Conservation (phyloP, 225 moss, liverwort and hornwort species). For the Thuidium tamariscinum region DNA sequence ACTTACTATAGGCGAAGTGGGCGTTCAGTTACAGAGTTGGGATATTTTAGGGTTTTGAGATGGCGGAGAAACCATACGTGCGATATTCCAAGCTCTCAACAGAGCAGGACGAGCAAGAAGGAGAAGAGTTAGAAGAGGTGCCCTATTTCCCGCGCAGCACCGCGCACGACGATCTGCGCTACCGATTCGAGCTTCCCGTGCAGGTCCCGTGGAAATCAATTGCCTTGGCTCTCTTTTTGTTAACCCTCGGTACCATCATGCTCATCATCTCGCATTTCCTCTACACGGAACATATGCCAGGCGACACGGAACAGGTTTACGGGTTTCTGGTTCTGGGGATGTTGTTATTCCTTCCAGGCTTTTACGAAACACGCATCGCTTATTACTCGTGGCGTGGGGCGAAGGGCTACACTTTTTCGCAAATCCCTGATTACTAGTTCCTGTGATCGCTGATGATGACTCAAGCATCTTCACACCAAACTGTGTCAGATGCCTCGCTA, state of each 20-base stretch:
- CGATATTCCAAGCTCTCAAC: conserved; percentile 58
- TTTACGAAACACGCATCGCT: conserved; percentile 95
- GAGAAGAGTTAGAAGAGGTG: conserved; percentile 1
- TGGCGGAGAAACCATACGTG: conserved; percentile 41
- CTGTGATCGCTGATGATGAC: not conserved
- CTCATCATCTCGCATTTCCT: conserved; percentile 70
- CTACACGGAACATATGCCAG: conserved; percentile 77
- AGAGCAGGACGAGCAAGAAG: conserved; percentile 24
- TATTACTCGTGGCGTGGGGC: conserved; percentile 85
- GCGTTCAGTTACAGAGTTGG: not conserved
- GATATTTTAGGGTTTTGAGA: conserved; percentile 17
- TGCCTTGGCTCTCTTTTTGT: conserved; percentile 61
- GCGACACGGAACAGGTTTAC: conserved; percentile 66
- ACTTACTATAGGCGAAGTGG: not conserved
- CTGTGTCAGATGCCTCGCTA: not conserved
- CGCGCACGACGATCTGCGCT: conserved; percentile 60
- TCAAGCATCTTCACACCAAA: not conserved
- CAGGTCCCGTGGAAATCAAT: conserved; percentile 77
- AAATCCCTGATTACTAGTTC: conserved; percentile 52
- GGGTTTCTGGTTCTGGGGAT: conserved; percentile 76
- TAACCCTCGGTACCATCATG: conserved; percentile 62
- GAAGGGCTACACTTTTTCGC: conserved; percentile 52
- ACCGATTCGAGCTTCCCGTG: conserved; percentile 57
- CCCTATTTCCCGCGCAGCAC: conserved; percentile 6
- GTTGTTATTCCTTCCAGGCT: conserved; percentile 81